Evolutionary conservation across 2,329 filamentous ascomycete species (phyloP), one percentile per base, ranked within the genome.

Genomic region (Diaporthe destruens): DNA sequence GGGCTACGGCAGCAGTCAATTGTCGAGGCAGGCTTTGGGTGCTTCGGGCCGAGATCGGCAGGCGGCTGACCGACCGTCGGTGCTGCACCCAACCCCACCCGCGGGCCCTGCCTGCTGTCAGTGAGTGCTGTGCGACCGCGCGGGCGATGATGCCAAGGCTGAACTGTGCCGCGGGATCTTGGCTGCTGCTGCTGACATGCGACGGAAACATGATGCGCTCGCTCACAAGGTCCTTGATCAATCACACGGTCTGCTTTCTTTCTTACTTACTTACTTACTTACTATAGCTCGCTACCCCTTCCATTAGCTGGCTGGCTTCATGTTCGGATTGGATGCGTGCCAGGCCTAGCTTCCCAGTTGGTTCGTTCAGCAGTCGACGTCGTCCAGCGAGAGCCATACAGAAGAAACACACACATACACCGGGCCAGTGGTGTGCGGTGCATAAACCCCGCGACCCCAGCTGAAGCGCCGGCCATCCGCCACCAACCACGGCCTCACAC

Each of bases 171-270:
- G 59, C 42, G 36, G 36, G 11, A 7, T 23, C 32, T 53, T 53
- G 61, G 44, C 47, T 53, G 61, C 44, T 53, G 61, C 44, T 66
- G 61, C 32, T 18, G 29, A 66, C 61, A 53, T 66, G 61, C 47
- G 47, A 66, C 61, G 61, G 36, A 5, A 53, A 25, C 32, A 12
- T 39, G n/a, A n/a, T n/a, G n/a, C n/a, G n/a, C n/a, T n/a, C n/a
- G n/a, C n/a, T n/a, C n/a, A n/a, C n/a, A n/a, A n/a, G n/a, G n/a
- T 36, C 36, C 9, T 47, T n/a, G 47, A 25, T 29, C 20, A 49
- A 2, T 2, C 12, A 25, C 47, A 25, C 6, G 12, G 47, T 20
- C n/a, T 25, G 2, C 29, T 29, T 29, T n/a, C n/a, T n/a, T n/a
- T n/a, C n/a, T n/a, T n/a, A n/a, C n/a, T n/a, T n/a, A n/a, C n/a